Evolutionary conservation across 78 protist genomes (phyloP), one percentile per base, ranked within the genome.

Genomic region (Monocercomonoides exilis): DNA sequence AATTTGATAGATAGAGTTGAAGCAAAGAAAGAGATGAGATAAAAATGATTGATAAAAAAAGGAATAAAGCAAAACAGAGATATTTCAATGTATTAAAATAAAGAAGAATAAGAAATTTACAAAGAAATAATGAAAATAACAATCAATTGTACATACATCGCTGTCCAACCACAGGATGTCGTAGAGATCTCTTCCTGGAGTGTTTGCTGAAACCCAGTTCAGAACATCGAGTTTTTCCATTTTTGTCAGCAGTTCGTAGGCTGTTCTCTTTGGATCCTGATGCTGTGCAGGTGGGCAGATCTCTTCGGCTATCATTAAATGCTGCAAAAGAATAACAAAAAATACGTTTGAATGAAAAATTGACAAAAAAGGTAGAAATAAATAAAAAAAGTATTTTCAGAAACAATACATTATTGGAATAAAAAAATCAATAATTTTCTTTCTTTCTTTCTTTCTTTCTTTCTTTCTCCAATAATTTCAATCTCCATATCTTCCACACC

Each of bases 171-270:
- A 97, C 11, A 97, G 85, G 2, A 95, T 94, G 36, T 93, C 87
- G 79, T 94, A 80, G 42, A 98, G 87, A 84, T 98, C 99, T 41
- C 88, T 90, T 36, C 99, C 99, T 45, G 80, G 85, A 11, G 99
- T 96, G 81, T 46, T 32, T 35, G 88, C 90, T 21, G 97, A 92
- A 2, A 97, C 98, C 81, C 92, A 79, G 77, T 92, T 88, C 85
- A 98, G 96, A 6, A 95, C 97, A 77, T 98, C 99, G 6, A 95
- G 94, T 90, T 97, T 97, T 81, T 95, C 95, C 0, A 96, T 85
- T 45, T 95, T 88, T 32, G 98, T 91, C 29, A 95, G 97, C 77
- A 80, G 77, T 63, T 95, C 98, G 90, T 89, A 96, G 88, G 94
- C 96, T 11, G 96, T 92, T 11, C 21, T 11, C 32, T 41, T 3